Conservation (phyloP, 305 asterid species). For the Fraxinus velutina region DNA sequence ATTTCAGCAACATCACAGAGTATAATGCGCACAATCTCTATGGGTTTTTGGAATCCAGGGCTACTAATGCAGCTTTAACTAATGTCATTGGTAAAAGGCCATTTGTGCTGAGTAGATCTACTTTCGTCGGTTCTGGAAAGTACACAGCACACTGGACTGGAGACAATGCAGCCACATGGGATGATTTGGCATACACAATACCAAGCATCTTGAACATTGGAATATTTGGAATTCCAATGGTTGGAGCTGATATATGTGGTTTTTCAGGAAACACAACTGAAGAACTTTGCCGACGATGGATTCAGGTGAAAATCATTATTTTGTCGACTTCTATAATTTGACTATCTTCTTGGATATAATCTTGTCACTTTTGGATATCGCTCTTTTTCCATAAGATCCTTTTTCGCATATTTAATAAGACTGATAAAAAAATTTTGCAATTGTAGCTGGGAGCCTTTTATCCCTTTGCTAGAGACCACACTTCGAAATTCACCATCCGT, state of each 20-base stretch:
- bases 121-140: conserved; percentile 81
- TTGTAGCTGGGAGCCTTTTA: conserved; percentile 85
- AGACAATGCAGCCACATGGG: conserved; percentile 87
- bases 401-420: not conserved
- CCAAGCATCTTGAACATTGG: conserved; percentile 71
- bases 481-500: conserved; percentile 26
- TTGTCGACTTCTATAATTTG: not conserved
- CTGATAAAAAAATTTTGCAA: not conserved
- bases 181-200: conserved; percentile 66
- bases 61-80: conserved; percentile 54
- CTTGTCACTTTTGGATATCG: not conserved
- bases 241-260: conserved; percentile 96
- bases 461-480: conserved; percentile 84
- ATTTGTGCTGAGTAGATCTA: conserved; percentile 72
- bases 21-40: conserved; percentile 74
- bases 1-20: conserved; percentile 54
- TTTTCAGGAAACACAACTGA: conserved; percentile 60
- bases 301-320: conserved; percentile 54
- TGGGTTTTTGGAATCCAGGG: conserved; percentile 65
- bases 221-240: conserved; percentile 83
- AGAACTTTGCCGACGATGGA: conserved; percentile 90
- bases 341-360: not conserved
- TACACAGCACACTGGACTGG: conserved; percentile 94
- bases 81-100: conserved; percentile 65
- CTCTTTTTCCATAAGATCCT: not conserved